Evolutionary conservation across 2,329 filamentous ascomycete species (phyloP).

Genomic region (Pseudocercospora fijiensis): DNA sequence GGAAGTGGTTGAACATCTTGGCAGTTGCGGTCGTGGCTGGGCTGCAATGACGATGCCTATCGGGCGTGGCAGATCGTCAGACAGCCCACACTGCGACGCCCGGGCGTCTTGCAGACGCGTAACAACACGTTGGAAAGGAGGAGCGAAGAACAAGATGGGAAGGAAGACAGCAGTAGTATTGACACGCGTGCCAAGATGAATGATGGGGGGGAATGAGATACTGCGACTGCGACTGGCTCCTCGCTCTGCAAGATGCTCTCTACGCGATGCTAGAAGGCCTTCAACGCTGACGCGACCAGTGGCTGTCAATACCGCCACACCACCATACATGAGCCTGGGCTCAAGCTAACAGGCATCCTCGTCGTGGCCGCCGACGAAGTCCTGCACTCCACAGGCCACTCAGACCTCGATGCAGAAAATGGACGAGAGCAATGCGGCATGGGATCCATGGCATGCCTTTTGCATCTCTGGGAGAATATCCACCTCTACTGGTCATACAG

Average conservation of each 20-base stretch:
- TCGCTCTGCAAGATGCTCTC: neutral
- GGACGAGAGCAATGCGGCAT: neutral
- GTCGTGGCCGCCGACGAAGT: neutral
- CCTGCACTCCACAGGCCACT: neutral
- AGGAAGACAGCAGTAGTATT: neutral
- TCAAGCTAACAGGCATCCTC: neutral
- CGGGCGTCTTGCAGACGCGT: neutral
- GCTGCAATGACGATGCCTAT: neutral
- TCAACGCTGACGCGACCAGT: neutral
- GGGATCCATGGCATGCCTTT: neutral
- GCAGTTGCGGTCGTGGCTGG: neutral
- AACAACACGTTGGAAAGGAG: neutral
- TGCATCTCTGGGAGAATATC: neutral
- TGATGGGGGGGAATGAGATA: neutral
- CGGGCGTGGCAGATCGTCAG: neutral
- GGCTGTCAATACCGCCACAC: constrained; percentile 3
- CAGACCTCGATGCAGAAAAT: neutral
- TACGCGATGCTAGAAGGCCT: neutral
- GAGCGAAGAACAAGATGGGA: neutral
- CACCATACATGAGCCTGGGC: neutral
- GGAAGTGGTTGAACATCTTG: neutral
- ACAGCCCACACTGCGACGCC: neutral
- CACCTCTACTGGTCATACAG: neutral
- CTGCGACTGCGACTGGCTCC: neutral
- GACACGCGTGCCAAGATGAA: neutral